Conservation (phyloP, 2,329 filamentous ascomycete genomes). For the Ophiostoma pallidulum region DNA sequence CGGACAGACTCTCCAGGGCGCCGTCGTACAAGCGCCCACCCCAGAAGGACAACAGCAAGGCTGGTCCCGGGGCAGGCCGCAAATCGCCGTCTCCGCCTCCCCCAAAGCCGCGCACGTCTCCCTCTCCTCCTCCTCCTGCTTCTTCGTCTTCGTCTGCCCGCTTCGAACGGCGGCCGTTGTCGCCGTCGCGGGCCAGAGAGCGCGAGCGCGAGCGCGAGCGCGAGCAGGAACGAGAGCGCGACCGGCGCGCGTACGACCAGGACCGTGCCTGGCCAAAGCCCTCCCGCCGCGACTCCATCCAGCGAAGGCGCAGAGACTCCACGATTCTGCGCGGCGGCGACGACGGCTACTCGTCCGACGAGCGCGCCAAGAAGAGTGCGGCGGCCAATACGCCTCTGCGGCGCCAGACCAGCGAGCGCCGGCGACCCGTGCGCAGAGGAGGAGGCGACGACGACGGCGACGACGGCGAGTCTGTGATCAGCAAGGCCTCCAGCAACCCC, state of each 20-base stretch:
- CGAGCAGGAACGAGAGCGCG: slow-evolving; percentile 7
- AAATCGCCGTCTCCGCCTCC: slow-evolving; percentile 14
- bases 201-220: slow-evolving; percentile 3
- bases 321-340: slow-evolving; percentile 25
- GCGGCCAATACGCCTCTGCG: slow-evolving; percentile 6
- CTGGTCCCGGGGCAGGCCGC: slow-evolving; percentile 11
- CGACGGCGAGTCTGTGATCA: slow-evolving; percentile 23
- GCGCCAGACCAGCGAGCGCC: slow-evolving; percentile 23
- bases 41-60: slow-evolving; percentile 12
- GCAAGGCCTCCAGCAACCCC: slow-evolving; percentile 5
- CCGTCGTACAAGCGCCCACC: slow-evolving; percentile 11
- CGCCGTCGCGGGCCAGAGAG: neutral
- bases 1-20: slow-evolving; percentile 13
- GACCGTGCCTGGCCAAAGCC: slow-evolving; percentile 15
- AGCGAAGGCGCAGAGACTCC: slow-evolving; percentile 17
- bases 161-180: neutral
- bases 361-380: slow-evolving; percentile 24
- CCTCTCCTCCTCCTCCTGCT: slow-evolving; percentile 23
- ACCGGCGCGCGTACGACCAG: slow-evolving; percentile 3
- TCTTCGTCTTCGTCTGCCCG: slow-evolving; percentile 20
- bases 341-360: slow-evolving; percentile 33
- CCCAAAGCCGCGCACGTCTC: slow-evolving; percentile 23
- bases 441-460: no score
- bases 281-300: slow-evolving; percentile 22
- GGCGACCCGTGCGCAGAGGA: slow-evolving; percentile 27